phyloP scores from a whole-genome alignment of 2,329 filamentous ascomycete genomes.

The Stromatinia cepivora region DNA sequence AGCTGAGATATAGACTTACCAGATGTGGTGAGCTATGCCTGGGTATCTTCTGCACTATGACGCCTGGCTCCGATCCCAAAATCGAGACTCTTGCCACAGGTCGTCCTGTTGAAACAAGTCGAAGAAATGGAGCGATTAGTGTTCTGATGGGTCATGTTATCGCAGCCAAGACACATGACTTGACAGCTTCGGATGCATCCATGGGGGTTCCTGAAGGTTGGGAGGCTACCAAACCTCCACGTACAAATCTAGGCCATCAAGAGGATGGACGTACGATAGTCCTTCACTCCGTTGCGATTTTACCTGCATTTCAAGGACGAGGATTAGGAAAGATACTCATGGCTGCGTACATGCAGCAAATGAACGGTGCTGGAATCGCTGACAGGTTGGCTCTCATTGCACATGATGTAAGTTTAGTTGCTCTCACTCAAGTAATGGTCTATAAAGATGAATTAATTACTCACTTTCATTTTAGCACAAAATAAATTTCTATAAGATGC shows the following conservation, averaged over 20 bases:
- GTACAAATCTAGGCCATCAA: conserved; percentile 64
- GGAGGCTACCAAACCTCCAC: conserved; percentile 49
- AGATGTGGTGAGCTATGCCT: conserved; percentile 74
- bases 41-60: conserved; percentile 73
- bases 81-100: conserved; percentile 56
- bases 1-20: conserved; percentile 73
- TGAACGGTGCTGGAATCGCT: conserved; percentile 67
- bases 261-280: conserved; percentile 73
- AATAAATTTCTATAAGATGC: conserved; percentile 72
- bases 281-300: conserved; percentile 79
- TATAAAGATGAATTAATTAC: conserved; percentile 1
- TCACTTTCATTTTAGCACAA: conserved; percentile 52
- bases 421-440: neutral
- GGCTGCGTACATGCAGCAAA: conserved; percentile 74
- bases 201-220: conserved; percentile 75
- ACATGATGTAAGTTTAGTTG: conserved; percentile 56
- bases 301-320: conserved; percentile 71
- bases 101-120: conserved; percentile 59
- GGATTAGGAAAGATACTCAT: conserved; percentile 74
- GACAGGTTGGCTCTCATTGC: conserved; percentile 76
- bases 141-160: conserved; percentile 78
- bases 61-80: conserved; percentile 50
- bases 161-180: conserved; percentile 66
- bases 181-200: conserved; percentile 68
- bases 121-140: conserved; percentile 54